Conservation (phyloP, 148 eudicot species). For the Euryodendron excelsum region DNA sequence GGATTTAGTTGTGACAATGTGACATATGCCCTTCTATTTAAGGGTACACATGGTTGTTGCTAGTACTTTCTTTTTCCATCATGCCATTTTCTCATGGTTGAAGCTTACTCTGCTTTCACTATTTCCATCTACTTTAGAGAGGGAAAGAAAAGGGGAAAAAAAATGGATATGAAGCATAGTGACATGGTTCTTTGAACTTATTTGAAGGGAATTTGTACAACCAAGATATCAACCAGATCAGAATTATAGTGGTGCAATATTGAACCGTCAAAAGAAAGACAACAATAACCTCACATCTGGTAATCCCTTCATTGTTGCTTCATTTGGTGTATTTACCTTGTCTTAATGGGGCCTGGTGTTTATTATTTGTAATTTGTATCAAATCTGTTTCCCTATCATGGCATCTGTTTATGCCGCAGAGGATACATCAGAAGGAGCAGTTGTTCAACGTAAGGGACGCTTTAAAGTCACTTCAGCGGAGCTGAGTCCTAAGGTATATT, state of each 20-base stretch:
- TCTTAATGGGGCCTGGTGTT: slow-evolving; percentile 1
- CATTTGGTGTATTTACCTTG: not conserved
- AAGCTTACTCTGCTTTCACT: no score
- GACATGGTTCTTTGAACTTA: no score
- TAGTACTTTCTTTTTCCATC: no score
- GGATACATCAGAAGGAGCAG: slow-evolving; percentile 76
- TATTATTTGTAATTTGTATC: not conserved
- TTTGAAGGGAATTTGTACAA: slow-evolving; percentile 44
- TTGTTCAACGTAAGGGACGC: slow-evolving; percentile 83
- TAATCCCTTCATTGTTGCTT: slow-evolving; percentile 20
- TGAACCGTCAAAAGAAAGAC: slow-evolving; percentile 68
- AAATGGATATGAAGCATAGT: no score
- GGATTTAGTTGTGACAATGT: no score
- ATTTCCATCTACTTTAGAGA: no score
- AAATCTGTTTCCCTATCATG: slow-evolving; percentile 8
- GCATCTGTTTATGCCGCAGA: slow-evolving; percentile 39
- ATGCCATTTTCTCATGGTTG: no score
- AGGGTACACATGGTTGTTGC: no score
- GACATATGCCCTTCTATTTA: no score
- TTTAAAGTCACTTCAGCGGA: slow-evolving; percentile 91
- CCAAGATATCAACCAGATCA: slow-evolving; percentile 49
- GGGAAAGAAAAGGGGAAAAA: no score
- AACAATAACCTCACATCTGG: slow-evolving; percentile 45
- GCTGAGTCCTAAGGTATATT: slow-evolving; percentile 58
- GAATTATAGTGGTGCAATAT: slow-evolving; percentile 74